Evolutionary conservation across 2,329 filamentous ascomycete genomes (phyloP), one percentile per base, ranked within the genome.

Genomic region (Penicillium capsulatum): DNA sequence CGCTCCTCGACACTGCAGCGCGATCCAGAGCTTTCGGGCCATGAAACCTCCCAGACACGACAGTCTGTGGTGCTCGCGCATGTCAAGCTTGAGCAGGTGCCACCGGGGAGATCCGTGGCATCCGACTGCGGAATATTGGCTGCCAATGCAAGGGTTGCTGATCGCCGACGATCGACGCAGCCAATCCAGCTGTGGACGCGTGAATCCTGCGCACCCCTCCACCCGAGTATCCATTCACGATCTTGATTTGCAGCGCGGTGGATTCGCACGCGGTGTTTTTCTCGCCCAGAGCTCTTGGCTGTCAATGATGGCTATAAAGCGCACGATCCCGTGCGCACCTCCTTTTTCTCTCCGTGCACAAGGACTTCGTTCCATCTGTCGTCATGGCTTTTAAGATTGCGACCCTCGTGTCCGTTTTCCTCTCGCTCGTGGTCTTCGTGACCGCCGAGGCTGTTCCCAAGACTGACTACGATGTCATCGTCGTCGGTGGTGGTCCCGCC

Each of bases 401-500:
- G 5, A 31, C 34, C 16, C 32, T 56, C 13, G 27, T 60, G 19
- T 59, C 50, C n/a, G 39, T 48, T 4, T 39, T 55, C 22, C 39
- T 63, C 29, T 48, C 56, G 7, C 40, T 54, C 14, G 15, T 53
- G 15, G 45, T 48, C 7, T 34, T 54, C 13, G 48, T 42, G 4
- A 37, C 52, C 4, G 55, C 58, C 2, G 47, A 49, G 8, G 40
- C 51, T 5, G 39, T 61, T 10, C 58, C 59, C 5, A 38, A 54
- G 17, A 60, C 57, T 3, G 57, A 63, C 42, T 79, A 74, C 50
- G 77, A 81, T 61, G 76, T 71, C 40, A 69, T 81, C 29, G 64
- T 81, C 26, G 63, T 81, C 4, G 77, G 77, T 3, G 77, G 77
- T 24, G 77, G 77, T 1, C 77, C 77, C 2, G 63, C 77, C 0